A percentile compares a stretch with the other conserved stretches of the same genome.
Conservation (phyloP, 208 protist species). For the Acanthamoeba healyi region DNA sequence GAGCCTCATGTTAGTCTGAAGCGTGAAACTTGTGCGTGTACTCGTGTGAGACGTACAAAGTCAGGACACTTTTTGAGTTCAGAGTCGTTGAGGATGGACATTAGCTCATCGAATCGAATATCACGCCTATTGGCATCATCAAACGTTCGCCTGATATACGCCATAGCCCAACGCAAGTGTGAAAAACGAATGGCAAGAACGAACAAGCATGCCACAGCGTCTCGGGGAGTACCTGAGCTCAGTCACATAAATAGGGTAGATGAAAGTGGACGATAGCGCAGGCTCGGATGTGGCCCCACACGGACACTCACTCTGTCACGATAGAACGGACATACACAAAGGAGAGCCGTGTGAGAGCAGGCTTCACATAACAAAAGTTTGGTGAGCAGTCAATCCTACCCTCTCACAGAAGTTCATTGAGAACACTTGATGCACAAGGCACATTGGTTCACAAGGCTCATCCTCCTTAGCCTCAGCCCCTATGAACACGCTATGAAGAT, state of each 20-base stretch:
- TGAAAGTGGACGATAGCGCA: background rate
- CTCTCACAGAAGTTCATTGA: constrained; percentile 56
- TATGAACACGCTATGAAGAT: constrained; percentile 33
- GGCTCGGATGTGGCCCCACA: constrained; percentile 60
- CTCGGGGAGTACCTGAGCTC: too few species aligned
- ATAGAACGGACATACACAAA: too few species aligned
- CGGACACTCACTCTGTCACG: constrained; percentile 47
- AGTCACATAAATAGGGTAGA: constrained; percentile 62
- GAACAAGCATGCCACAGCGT: too few species aligned
- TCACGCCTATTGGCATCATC: constrained; percentile 1
- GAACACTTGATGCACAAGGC: constrained; percentile 60
- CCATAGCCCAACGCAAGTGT: too few species aligned
- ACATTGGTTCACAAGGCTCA: constrained; percentile 25
- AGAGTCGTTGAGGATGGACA: constrained; percentile 66
- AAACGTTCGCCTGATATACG: too few species aligned
- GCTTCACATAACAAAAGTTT: too few species aligned
- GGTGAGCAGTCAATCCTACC: too few species aligned
- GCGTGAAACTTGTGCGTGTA: too few species aligned
- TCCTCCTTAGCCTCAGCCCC: constrained; percentile 50
- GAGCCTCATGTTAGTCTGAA: too few species aligned
- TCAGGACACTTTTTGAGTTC: constrained; percentile 71
- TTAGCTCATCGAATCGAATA: constrained; percentile 29
- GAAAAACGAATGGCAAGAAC: too few species aligned
- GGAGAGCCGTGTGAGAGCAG: too few species aligned
- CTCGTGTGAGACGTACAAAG: background rate